phyloP scores from a whole-genome alignment of 1,284 basidiomycete species.

The Amylostereum chailletii region DNA sequence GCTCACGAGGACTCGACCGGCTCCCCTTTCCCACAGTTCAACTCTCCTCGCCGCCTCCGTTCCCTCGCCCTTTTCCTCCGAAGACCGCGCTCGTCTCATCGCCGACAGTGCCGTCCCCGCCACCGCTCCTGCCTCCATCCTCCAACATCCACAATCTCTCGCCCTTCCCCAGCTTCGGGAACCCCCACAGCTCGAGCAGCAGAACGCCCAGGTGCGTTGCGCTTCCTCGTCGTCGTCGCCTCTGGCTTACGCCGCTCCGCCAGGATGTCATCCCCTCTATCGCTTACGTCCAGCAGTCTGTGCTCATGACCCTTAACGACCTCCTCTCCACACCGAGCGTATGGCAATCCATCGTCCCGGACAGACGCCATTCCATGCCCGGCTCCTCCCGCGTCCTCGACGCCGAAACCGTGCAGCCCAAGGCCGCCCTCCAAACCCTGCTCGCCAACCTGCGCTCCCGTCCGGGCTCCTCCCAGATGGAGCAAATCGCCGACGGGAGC shows the following conservation, averaged over 20 bases:
- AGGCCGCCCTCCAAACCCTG: conserved; percentile 53
- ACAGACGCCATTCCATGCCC: conserved; percentile 59
- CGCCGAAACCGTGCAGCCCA: conserved; percentile 20
- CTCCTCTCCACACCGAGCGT: conserved; percentile 46
- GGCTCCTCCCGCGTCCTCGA: conserved; percentile 22
- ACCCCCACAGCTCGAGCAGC: neutral
- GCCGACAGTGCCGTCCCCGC: no score
- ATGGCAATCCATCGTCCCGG: conserved; percentile 54
- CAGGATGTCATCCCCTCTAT: conserved; percentile 61
- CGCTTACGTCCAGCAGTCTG: conserved; percentile 59
- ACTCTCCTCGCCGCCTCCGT: conserved; percentile 3
- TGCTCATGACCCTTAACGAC: conserved; percentile 63
- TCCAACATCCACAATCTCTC: neutral
- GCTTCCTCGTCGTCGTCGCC: neutral
- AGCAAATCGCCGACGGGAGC: conserved; percentile 29
- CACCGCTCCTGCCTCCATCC: neutral
- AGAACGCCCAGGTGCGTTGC: neutral
- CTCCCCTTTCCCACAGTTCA: neutral
- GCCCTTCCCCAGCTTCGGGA: neutral
- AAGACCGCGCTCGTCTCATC: conserved; percentile 1
- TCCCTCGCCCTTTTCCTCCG: conserved; percentile 6
- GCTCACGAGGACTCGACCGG: conserved; percentile 3
- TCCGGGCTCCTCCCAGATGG: conserved; percentile 33
- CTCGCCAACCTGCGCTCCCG: conserved; percentile 52
- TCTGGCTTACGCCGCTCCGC: neutral